A percentile compares a stretch with the other conserved stretches of the same genome.
Conservation (phyloP, 495 filamentous ascomycete species). For the Penicillium macrosclerotiorum region DNA sequence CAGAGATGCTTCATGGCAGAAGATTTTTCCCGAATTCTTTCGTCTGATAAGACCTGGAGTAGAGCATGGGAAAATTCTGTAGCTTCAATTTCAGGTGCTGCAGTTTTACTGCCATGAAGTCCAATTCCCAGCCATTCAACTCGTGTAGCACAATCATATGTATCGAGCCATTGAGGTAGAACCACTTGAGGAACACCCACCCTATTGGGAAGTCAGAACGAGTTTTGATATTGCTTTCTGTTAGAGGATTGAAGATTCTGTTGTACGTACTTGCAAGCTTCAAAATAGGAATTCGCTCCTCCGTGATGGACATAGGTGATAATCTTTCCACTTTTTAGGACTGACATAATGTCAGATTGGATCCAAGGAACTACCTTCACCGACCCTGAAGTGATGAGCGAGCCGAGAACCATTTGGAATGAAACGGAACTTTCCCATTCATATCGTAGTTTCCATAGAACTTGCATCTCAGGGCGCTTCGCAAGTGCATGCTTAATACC, state of each 20-base stretch:
- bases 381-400: conserved; percentile 19
- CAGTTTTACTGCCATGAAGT: conserved; percentile 40
- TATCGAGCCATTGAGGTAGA: conserved; percentile 51
- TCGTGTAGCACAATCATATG: conserved; percentile 47
- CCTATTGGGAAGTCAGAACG: conserved; percentile 22
- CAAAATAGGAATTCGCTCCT: conserved; percentile 52
- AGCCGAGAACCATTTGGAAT: conserved; percentile 14
- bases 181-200: conserved; percentile 50
- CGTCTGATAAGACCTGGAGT: conserved; percentile 25
- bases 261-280: conserved; percentile 50
- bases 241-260: no score
- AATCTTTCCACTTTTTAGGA: conserved; percentile 46
- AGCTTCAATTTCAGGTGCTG: conserved; percentile 30
- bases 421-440: conserved; percentile 15
- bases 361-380: conserved; percentile 42
- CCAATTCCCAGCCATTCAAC: conserved; percentile 51
- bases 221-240: no score
- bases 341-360: conserved; percentile 42
- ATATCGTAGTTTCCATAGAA: conserved; percentile 51
- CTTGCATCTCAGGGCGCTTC: conserved; percentile 31
- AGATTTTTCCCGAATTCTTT: conserved; percentile 12
- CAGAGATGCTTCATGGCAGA: conserved; percentile 17
- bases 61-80: conserved; percentile 32
- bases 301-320: conserved; percentile 52
- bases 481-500: conserved; percentile 31